Base-by-base conservation (phyloP, 768 basidiomycete species). In the Tulasnella sp. region DNA sequence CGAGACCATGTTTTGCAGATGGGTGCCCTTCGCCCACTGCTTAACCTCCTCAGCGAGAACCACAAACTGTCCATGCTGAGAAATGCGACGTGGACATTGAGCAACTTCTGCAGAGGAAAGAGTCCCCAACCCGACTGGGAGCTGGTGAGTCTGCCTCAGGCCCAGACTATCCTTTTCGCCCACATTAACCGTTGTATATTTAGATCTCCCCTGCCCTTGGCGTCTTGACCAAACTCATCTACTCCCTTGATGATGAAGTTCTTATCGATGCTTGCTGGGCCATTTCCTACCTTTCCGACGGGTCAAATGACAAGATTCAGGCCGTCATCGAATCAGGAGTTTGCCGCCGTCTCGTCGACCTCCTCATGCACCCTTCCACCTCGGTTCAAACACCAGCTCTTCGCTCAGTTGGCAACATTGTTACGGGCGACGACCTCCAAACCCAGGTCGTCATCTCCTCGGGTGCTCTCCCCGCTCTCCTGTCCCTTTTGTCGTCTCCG, bases 221-320 rank as follows among this genome's bases (percentile, higher is more conserved):
- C n/a, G 93, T 97, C 76, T 86, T 99, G 79, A 97, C 96, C 74
- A 99, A 99, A 84, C 85, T 99, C 80, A 98, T 99, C 84, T 99
- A 98, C 85, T 98, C 97, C 38, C 88, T 99, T 81, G 97, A 99
- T 82, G 97, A 99, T 81, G 97, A 99, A 84, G 98, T 98, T 80
- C 86, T 99, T 81, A 99, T 99, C 81, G 97, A 99, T 83, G 97
- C 97, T 17, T 99, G 97, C 87, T 99, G 97, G 97, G 97, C 97
- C 36, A 97, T 99, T 83, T 98, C 96, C 52, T 99, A 99, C 85
- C 91, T 99, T 49, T 99, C 97, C 1, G 97, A 99, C 83, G 97
- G 97, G 70, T 93, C 96, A 40, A 97, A 97, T 82, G 97, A 99
- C 86, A 99, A 99, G 87, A 99, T 99, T 77, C 97, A 99, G 83